These are phyloP conservation scores for Agrocybe pediades DNA, from an alignment of 768 basidiomycete genomes.

Conservation along the genomic window DNA sequence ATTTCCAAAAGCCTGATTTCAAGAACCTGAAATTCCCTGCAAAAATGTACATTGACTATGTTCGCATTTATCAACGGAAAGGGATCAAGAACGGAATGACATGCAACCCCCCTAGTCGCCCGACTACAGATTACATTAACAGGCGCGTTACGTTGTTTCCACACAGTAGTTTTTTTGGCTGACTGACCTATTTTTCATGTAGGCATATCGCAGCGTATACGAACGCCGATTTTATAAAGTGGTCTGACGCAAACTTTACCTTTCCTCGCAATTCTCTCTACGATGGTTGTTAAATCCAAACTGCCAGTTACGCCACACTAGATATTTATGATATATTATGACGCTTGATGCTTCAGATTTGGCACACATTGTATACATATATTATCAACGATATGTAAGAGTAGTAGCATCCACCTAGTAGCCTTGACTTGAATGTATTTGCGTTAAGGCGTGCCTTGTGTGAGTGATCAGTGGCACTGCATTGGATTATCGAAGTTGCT, in stretches of 20 bases:
- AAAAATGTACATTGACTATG: conserved; percentile 86
- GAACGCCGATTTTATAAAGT: conserved; percentile 85
- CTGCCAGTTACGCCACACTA: not conserved
- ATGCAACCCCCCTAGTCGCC: conserved; percentile 77
- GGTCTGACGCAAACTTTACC: conserved; percentile 72
- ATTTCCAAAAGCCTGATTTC: conserved; percentile 76
- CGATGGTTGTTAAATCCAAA: conserved; percentile 37
- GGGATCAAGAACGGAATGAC: conserved; percentile 70
- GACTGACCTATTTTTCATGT: not conserved
- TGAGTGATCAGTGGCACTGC: not conserved
- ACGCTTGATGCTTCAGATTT: too few relatives aligned
- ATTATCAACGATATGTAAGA: too few relatives aligned
- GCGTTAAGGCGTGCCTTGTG: too few relatives aligned
- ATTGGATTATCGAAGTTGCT: too few relatives aligned
- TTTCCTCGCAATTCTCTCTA: conserved; percentile 72
- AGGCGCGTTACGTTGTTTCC: conserved; percentile 37
- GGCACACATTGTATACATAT: too few relatives aligned
- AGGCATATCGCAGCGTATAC: conserved; percentile 59
- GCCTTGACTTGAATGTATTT: too few relatives aligned
- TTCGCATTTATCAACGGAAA: conserved; percentile 83
- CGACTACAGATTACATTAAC: conserved; percentile 81
- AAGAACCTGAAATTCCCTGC: conserved; percentile 75
- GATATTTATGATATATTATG: not conserved
- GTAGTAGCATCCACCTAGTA: too few relatives aligned
- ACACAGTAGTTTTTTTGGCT: not conserved